phyloP scores from a whole-genome alignment of 169 alveolate species.

The Theileria orientalis region DNA sequence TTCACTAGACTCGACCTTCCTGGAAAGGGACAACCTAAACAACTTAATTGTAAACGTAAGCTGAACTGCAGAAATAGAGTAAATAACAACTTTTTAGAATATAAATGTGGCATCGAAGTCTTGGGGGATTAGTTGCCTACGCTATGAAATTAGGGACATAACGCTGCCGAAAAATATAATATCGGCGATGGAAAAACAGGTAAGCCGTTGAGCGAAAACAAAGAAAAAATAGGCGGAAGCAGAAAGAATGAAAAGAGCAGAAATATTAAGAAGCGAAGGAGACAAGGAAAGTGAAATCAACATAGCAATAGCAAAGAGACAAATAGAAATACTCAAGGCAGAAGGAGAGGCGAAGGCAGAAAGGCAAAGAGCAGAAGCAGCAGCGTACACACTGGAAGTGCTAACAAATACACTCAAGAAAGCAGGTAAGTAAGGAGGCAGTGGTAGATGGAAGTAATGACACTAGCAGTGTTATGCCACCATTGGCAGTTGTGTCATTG shows the following conservation, averaged over 20 bases:
- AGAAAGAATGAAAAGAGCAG: constrained; percentile 91
- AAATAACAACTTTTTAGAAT: constrained; percentile 32
- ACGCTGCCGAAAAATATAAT: constrained; percentile 88
- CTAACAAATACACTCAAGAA: constrained; percentile 70
- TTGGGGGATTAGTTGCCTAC: constrained; percentile 92
- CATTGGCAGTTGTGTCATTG: too few relatives aligned
- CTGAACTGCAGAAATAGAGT: constrained; percentile 4
- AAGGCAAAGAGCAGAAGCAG: constrained; percentile 80
- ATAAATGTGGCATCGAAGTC: constrained; percentile 87
- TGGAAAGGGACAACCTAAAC: constrained; percentile 90
- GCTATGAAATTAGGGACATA: constrained; percentile 94
- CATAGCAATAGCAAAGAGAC: constrained; percentile 88
- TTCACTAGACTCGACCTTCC: constrained; percentile 92
- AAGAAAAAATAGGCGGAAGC: constrained; percentile 86
- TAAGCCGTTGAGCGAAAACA: not conserved
- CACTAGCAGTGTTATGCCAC: not conserved
- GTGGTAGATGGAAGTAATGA: not conserved
- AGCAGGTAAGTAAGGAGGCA: constrained; percentile 48
- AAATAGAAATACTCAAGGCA: constrained; percentile 84
- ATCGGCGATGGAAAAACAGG: constrained; percentile 91
- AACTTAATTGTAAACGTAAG: constrained; percentile 83
- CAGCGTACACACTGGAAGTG: constrained; percentile 77
- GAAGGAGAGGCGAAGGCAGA: constrained; percentile 88
- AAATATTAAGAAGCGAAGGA: constrained; percentile 90
- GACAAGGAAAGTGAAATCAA: constrained; percentile 88